These are phyloP conservation scores for Rhododendron vialii DNA, from an alignment of 148 eudicot species.

Conservation along the genomic window DNA sequence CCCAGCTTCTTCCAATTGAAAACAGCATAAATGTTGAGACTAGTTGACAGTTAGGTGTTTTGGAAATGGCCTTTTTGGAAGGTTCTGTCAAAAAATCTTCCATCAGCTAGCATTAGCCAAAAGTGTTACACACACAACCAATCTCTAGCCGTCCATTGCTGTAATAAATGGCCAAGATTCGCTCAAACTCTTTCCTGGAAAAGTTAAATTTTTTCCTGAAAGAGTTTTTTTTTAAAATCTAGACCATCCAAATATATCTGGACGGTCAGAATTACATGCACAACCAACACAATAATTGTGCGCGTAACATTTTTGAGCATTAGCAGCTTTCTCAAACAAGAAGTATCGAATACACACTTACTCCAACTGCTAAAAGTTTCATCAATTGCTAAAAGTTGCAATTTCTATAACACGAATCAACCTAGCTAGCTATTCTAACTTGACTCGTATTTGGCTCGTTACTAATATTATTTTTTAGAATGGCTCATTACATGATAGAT, in stretches of 20 bases:
- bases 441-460: not conserved
- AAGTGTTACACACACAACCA: too few species aligned
- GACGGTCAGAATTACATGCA: too few species aligned
- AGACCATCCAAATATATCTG: too few species aligned
- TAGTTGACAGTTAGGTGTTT: not conserved
- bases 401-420: not conserved
- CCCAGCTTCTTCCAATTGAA: not conserved
- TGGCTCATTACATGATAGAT: not conserved
- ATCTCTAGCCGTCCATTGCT: too few species aligned
- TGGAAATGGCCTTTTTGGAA: not conserved
- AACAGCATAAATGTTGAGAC: not conserved
- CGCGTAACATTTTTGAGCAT: not conserved
- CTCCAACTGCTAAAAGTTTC: not conserved
- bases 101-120: not conserved
- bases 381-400: too few species aligned
- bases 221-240: too few species aligned
- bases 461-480: too few species aligned
- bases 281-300: too few species aligned
- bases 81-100: not conserved
- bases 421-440: not conserved
- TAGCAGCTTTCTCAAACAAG: not conserved
- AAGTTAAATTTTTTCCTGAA: too few species aligned
- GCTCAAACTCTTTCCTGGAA: too few species aligned
- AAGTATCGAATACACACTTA: too few species aligned
- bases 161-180: too few species aligned